Evolutionary conservation across 225 moss, liverwort and hornwort species (phyloP), one percentile per base, ranked within the genome.

Genomic region (Lunularia cruciata): DNA sequence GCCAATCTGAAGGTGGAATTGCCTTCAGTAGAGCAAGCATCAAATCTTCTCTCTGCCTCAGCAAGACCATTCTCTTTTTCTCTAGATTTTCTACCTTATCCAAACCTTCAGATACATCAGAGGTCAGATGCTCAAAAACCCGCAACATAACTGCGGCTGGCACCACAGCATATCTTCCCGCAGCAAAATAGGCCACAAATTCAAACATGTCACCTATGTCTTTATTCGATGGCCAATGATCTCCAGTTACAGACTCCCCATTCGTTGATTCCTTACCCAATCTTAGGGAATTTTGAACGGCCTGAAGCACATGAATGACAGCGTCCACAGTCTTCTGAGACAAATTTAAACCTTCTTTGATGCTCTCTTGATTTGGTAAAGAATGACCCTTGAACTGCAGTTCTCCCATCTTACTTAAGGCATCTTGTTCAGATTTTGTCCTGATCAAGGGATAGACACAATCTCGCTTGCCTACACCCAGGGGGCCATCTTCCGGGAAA

Each of bases 111-210:
- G 62, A 57, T 63, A 75, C 39, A 77, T 79, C 56, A 60, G 84
- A 85, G 58, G 86, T 85, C 64, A 98, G 72, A 76, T 88, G 81
- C 81, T 91, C 91, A 65, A 98, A 76, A 56, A 98, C 85, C 47
- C 48, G 75, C 71, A 82, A 83, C 76, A 98, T 83, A 49, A 87
- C 89, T 68, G 75, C 76, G 74, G 82, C 76, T 55, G 91, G 83
- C 20, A 91, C 93, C 71, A 88, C 85, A 70, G 91, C 88, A 81
- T 93, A 90, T 73, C 84, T 84, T 67, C 87, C 88, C 54, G 93
- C 93, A 42, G 89, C 98, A 86, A 88, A 93, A 76, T 88, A 84
- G 47, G 93, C 91, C 68, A 93, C 85, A 78, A 93, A 98, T 71
- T 91, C 88, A 51, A 93, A 85, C 82, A 98, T 83, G 54, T 71